Percentiles rank a stretch among this genome's conserved stretches.
Evolutionary conservation across 192 early-diverging fungal species (phyloP).

Genomic region (Physocladia obscura): DNA sequence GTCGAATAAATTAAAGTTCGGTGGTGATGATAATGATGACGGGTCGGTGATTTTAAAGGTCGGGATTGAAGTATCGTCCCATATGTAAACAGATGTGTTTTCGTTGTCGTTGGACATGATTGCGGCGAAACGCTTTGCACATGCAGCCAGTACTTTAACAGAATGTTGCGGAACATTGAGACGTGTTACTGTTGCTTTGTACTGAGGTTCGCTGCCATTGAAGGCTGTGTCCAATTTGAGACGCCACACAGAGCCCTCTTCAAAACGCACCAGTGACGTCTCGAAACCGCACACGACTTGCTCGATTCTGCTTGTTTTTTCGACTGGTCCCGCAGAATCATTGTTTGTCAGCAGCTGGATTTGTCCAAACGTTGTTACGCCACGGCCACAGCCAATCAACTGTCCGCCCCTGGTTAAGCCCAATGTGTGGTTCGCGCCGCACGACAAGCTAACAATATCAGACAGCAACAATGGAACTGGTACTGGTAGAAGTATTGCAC

Average conservation of each 20-base stretch:
- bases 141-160: slow-evolving; percentile 18
- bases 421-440: slow-evolving; percentile 73
- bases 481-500: background rate
- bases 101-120: slow-evolving; percentile 38
- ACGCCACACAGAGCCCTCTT: slow-evolving; percentile 21
- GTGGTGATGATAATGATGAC: background rate
- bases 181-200: background rate
- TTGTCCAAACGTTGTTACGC: background rate
- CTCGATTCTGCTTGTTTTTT: slow-evolving; percentile 7
- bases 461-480: slow-evolving; percentile 19
- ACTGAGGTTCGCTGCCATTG: background rate
- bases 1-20: background rate
- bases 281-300: slow-evolving; percentile 67
- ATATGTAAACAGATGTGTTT: slow-evolving; percentile 52
- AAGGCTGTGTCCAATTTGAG: slow-evolving; percentile 26
- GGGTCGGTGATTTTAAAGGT: no score
- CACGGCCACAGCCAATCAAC: slow-evolving; percentile 48
- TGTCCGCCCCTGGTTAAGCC: slow-evolving; percentile 40
- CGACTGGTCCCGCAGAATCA: background rate
- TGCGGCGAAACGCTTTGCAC: slow-evolving; percentile 30
- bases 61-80: no score
- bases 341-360: background rate
- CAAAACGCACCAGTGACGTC: slow-evolving; percentile 43
- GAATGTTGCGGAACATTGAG: background rate
- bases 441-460: slow-evolving; percentile 40